Evolutionary conservation across 768 basidiomycete genomes (phyloP), one percentile per base, ranked within the genome.

Genomic region (Xerocomellus intermedius): DNA sequence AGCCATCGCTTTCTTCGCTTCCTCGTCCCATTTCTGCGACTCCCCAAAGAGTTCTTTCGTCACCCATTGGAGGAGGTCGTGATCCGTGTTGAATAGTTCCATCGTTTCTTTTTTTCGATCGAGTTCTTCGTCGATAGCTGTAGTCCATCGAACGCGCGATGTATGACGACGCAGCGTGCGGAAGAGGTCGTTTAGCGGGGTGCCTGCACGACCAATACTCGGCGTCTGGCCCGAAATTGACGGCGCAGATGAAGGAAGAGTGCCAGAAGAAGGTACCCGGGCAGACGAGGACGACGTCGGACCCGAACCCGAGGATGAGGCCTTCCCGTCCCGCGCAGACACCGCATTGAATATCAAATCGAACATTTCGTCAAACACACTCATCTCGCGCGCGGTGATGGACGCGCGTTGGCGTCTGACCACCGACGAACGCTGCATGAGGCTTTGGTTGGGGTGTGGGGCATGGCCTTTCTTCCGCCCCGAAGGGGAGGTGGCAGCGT

Each of bases 51-150:
- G 81, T 48, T 87, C 82, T 16, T 73, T 70, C 63, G 79, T 72
- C 12, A 86, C 82, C 92, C 92, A 94, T 35, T 83, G 78, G 48
- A 94, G 75, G 17, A 94, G 77, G 49, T 87, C 77, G 54, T 80
- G 73, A 62, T 94, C 92, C 8, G 79, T 86, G 22, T 77, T 73
- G 60, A 87, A 90, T 17, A 80, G 64, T 47, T 87, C 79, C 76
- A 94, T 88, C 52, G 82, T 80, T 57, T 90, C 90, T 67, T 85
- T 85, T 64, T 85, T 84, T 22, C 77, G 73, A 60, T 91, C 91
- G 26, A 89, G 71, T 47, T 79, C 74, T 52, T 85, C 79, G 50
- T 82, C 77, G 24, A 74, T 69, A 43, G 78, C 77, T 9, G 77
- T 74, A 2, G 82, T 78, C 78, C 80, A 82, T 58, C 79, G 78